phyloP scores from a whole-genome alignment of 345 rosid species.

The Sonneratia alba region DNA sequence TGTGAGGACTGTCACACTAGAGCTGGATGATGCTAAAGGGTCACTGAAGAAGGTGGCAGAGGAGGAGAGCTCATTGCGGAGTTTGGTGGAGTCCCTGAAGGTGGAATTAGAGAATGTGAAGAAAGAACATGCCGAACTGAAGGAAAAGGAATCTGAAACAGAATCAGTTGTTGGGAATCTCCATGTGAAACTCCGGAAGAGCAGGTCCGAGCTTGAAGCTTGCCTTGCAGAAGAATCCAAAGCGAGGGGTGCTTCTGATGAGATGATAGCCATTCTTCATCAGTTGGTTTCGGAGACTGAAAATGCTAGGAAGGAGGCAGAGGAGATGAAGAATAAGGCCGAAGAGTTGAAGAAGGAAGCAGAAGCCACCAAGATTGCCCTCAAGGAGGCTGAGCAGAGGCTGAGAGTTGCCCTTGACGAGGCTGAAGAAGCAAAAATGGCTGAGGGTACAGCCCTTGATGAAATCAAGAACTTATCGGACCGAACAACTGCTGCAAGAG shows the following conservation, averaged over 20 bases:
- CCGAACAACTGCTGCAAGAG: constrained; percentile 64
- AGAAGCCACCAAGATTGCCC: constrained; percentile 41
- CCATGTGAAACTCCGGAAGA: constrained; percentile 63
- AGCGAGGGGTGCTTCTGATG: constrained; percentile 59
- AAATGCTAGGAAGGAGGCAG: constrained; percentile 52
- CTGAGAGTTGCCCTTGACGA: constrained; percentile 70
- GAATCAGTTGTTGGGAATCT: constrained; percentile 82
- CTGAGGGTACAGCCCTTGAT: constrained; percentile 63
- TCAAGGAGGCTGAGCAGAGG: constrained; percentile 65
- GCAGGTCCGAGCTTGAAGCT: constrained; percentile 70
- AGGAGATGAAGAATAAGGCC: constrained; percentile 67
- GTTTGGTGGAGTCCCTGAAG: constrained; percentile 61
- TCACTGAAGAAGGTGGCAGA: constrained; percentile 62
- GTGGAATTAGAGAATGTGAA: constrained; percentile 63
- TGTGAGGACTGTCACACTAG: constrained; percentile 52
- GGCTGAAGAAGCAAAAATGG: constrained; percentile 76
- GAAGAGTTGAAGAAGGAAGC: constrained; percentile 59
- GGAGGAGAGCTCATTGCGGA: constrained; percentile 62
- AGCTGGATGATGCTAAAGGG: constrained; percentile 77
- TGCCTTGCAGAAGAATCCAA: constrained; percentile 53
- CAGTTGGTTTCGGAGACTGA: constrained; percentile 70
- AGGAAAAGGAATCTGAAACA: constrained; percentile 73
- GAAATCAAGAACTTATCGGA: constrained; percentile 58
- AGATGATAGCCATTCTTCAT: constrained; percentile 65
- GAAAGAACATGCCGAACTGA: constrained; percentile 58